These are phyloP conservation scores for Cryoendolithus antarcticus DNA, from an alignment of 2,329 filamentous ascomycete species.

Conservation along the genomic window DNA sequence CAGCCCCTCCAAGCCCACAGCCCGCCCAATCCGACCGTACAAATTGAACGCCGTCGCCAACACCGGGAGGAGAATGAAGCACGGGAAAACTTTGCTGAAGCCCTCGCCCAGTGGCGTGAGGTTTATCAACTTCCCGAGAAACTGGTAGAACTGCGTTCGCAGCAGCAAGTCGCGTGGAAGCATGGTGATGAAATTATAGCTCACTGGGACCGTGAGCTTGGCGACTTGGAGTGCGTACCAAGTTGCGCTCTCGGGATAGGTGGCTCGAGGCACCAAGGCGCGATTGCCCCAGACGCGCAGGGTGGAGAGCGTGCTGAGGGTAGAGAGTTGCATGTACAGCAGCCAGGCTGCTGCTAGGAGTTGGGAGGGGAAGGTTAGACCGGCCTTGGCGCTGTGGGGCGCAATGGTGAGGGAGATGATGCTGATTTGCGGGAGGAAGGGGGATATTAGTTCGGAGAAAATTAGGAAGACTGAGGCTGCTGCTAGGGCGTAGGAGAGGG, in stretches of 20 bases:
- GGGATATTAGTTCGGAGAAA: conserved; percentile 87
- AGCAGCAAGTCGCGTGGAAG: conserved; percentile 57
- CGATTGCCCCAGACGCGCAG: conserved; percentile 97
- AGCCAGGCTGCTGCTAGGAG: conserved; percentile 78
- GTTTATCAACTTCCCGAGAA: conserved; percentile 72
- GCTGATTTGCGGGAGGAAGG: conserved; percentile 64
- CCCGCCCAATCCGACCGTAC: conserved; percentile 66
- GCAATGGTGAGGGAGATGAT: conserved; percentile 55
- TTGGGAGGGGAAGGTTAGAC: conserved; percentile 78
- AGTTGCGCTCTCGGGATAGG: conserved; percentile 82
- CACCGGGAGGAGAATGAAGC: conserved; percentile 76
- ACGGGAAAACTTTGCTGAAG: conserved; percentile 81
- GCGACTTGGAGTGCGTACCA: conserved; percentile 94
- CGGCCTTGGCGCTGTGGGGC: conserved; percentile 56
- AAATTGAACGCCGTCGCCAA: conserved; percentile 77
- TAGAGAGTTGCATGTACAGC: conserved; percentile 87
- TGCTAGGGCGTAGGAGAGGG: conserved; percentile 54
- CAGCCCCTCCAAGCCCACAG: conserved; percentile 68
- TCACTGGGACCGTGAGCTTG: conserved; percentile 79
- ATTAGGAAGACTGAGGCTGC: conserved; percentile 71
- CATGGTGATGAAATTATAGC: conserved; percentile 95
- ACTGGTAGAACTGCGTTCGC: conserved; percentile 73
- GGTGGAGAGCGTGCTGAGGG: conserved; percentile 76
- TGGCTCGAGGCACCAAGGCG: conserved; percentile 79
- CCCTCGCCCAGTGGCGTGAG: conserved; percentile 72